These are phyloP conservation scores for Wickerhamomyces subpelliculosus DNA, from an alignment of 805 yeast genomes.

Conservation along the genomic window DNA sequence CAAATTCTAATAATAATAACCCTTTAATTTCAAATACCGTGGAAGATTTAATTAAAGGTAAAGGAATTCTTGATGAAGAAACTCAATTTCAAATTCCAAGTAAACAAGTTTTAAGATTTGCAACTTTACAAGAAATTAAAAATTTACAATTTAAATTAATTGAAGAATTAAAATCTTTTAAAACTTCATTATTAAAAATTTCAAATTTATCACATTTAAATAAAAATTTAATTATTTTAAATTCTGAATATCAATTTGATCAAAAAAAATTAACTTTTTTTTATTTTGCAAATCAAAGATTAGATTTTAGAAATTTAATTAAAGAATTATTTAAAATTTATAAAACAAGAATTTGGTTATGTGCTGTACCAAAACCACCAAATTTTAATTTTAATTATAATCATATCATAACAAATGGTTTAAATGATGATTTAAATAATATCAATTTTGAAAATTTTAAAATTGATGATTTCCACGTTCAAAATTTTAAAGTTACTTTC, in stretches of 20 bases:
- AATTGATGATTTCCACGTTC: slow-evolving; percentile 21
- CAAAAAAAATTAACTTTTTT: slow-evolving; percentile 71
- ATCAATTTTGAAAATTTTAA: slow-evolving; percentile 6
- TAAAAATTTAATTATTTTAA: slow-evolving; percentile 51
- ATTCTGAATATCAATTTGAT: slow-evolving; percentile 79
- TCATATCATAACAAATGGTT: neutral
- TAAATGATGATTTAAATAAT: slow-evolving; percentile 9
- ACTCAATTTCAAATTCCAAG: slow-evolving; percentile 61
- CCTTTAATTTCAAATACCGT: slow-evolving; percentile 14
- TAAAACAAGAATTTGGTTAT: slow-evolving; percentile 78
- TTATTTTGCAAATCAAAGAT: slow-evolving; percentile 55
- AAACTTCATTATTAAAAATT: slow-evolving; percentile 52
- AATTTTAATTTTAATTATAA: neutral
- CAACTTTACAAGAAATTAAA: slow-evolving; percentile 62
- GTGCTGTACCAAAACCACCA: slow-evolving; percentile 45
- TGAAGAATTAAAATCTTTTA: slow-evolving; percentile 67
- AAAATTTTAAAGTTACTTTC: slow-evolving; percentile 12
- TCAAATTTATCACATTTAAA: slow-evolving; percentile 29
- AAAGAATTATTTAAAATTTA: slow-evolving; percentile 69
- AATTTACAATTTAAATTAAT: slow-evolving; percentile 56
- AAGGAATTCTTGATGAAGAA: slow-evolving; percentile 27
- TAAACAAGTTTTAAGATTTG: slow-evolving; percentile 70
- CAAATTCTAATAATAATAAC: neutral
- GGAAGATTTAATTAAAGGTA: slow-evolving; percentile 17
- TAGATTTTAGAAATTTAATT: slow-evolving; percentile 68